Evolutionary conservation across 306 rosid genomes (phyloP).

Genomic region (Lupinus albus): DNA sequence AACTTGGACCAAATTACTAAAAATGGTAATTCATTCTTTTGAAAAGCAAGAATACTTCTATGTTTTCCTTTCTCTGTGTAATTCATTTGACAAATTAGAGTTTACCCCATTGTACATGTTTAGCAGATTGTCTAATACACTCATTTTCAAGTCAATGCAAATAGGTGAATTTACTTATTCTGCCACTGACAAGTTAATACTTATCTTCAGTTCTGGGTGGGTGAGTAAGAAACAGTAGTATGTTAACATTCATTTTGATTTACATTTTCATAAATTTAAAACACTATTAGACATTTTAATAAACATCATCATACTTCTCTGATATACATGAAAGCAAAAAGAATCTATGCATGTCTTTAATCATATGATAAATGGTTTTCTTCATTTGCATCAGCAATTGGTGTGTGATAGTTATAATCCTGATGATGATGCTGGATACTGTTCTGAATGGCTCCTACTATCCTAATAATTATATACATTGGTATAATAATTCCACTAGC

Average conservation of each 20-base stretch:
- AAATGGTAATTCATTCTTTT: conserved; percentile 6
- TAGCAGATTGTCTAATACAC: conserved; percentile 11
- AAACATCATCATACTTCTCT: conserved; percentile 50
- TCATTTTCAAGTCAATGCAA: conserved; percentile 29
- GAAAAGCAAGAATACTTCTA: conserved; percentile 41
- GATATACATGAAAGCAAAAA: conserved; percentile 35
- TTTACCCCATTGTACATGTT: not conserved
- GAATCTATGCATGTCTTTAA: conserved; percentile 35
- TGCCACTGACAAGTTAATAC: not conserved
- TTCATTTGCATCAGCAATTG: conserved; percentile 45
- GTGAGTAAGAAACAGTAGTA: conserved; percentile 16
- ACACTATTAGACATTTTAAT: conserved; percentile 22
- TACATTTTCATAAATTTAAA: conserved; percentile 29
- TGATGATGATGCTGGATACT: conserved; percentile 42
- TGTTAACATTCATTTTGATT: conserved; percentile 8
- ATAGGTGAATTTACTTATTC: conserved; percentile 1
- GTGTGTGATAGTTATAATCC: conserved; percentile 50
- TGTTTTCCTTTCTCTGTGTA: conserved; percentile 2
- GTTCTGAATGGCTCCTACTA: conserved; percentile 58
- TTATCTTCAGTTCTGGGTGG: conserved; percentile 6
- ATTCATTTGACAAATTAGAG: conserved; percentile 21
- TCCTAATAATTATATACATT: conserved; percentile 64
- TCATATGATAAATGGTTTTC: conserved; percentile 43
- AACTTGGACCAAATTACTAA: not conserved
- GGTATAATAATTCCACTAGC: conserved; percentile 82